Evolutionary conservation across 371 early-diverging fungal genomes (phyloP), one percentile per base, ranked within the genome.

Genomic region (Coemansia sp.): DNA sequence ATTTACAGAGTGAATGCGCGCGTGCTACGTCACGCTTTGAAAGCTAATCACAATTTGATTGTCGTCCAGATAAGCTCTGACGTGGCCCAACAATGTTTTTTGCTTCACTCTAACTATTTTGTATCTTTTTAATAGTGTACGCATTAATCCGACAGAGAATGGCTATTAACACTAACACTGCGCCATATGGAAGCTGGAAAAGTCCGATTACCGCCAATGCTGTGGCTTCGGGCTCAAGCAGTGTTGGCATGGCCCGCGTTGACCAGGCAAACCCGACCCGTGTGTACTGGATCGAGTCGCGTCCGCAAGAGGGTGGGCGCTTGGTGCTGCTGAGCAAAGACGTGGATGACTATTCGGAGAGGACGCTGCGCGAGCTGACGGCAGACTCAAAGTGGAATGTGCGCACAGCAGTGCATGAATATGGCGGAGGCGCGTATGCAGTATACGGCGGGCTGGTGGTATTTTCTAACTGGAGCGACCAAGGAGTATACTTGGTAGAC

Each of bases 381-480:
- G 61, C 80, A 1, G 78, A 75, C 15, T 60, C 52, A 2, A 65
- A 73, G 13, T 84, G 82, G 73, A 75, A 81, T 49, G 80, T 85
- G 11, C 76, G 83, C 55, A 82, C 87, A 0, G 84, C 85, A 11
- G 92, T 90, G 6, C 90, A 92, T 65, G 92, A 90, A 72, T 92
- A 92, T 65, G 92, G 92, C 11, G 88, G 90, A 29, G 87, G 87
- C 9, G 79, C 83, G 5, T 88, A 88, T 56, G 78, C 83, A 0
- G 85, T 87, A 7, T 76, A 82, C 17, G 82, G 81, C 44, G 84
- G 86, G 6, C 62, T 86, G 15, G 65, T 88, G 15, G 79, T 90
- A 56, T 91, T 90, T 65, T 81, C 86, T 39, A 89, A 91, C 72
- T 82, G 85, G 69, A 32, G 26, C 6, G 87, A 87, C 62, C 69